Conservation (phyloP, 2,329 filamentous ascomycete genomes). For the Ophiostoma himal-ulmi region DNA sequence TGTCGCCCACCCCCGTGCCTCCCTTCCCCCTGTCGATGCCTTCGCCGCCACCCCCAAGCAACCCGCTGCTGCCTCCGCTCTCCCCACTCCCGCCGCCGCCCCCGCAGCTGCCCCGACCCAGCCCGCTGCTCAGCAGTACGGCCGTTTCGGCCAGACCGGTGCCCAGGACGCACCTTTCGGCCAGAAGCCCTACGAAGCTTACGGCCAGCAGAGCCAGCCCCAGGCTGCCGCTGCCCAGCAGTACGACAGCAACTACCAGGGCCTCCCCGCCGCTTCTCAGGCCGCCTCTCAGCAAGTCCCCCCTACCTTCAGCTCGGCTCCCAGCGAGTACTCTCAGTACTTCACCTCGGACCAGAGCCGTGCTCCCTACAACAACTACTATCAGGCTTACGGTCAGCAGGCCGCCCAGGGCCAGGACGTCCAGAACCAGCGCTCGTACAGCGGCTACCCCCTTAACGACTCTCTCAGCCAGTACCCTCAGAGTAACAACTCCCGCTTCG, state of each 20-base stretch:
- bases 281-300: slow-evolving; percentile 54
- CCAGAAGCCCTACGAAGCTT: slow-evolving; percentile 84
- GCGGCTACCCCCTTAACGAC: slow-evolving; percentile 65
- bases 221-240: slow-evolving; percentile 46
- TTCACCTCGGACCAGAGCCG: slow-evolving; percentile 67
- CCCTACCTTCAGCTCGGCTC: slow-evolving; percentile 65
- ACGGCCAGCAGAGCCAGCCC: slow-evolving; percentile 67
- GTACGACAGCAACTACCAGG: slow-evolving; percentile 54
- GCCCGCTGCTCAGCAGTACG: slow-evolving; percentile 50
- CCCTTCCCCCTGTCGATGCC: slow-evolving; percentile 69
- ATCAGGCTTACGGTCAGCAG: slow-evolving; percentile 53
- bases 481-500: slow-evolving; percentile 62
- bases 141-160: slow-evolving; percentile 54
- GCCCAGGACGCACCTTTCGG: slow-evolving; percentile 53
- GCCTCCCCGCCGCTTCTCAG: slow-evolving; percentile 31
- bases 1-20: slow-evolving; percentile 74
- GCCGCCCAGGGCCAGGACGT: slow-evolving; percentile 58
- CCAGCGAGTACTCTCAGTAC: slow-evolving; percentile 76
- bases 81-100: slow-evolving; percentile 40
- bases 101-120: slow-evolving; percentile 29
- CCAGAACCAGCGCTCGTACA: slow-evolving; percentile 61
- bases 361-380: slow-evolving; percentile 73
- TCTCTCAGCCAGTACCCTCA: slow-evolving; percentile 67
- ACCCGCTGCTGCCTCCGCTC: slow-evolving; percentile 29
- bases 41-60: slow-evolving; percentile 52